These are phyloP conservation scores for Huntiella decipiens DNA, from an alignment of 2,329 filamentous ascomycete species.

Conservation along the genomic window DNA sequence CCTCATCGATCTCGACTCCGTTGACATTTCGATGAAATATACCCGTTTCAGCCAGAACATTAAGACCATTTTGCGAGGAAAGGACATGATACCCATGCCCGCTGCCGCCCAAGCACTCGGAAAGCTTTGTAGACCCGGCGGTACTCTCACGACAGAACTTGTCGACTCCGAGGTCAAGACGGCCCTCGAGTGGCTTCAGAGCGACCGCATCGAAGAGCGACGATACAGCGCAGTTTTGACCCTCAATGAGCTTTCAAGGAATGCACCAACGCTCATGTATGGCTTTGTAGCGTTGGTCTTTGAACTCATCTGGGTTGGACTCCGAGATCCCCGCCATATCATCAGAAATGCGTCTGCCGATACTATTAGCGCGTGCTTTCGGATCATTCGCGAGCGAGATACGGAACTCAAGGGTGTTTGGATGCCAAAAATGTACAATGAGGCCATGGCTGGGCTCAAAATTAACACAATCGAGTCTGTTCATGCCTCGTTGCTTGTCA, in stretches of 20 bases:
- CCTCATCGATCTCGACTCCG: conserved; percentile 88
- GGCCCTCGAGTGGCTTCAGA: conserved; percentile 89
- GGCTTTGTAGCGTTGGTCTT: conserved; percentile 89
- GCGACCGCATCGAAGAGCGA: conserved; percentile 80
- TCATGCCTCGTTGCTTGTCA: conserved; percentile 81
- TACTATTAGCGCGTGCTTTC: conserved; percentile 84
- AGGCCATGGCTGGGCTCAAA: conserved; percentile 62
- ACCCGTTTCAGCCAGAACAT: conserved; percentile 86
- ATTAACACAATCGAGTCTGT: conserved; percentile 69
- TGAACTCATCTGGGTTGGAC: conserved; percentile 86
- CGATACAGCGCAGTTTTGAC: conserved; percentile 86
- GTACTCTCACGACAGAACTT: conserved; percentile 81
- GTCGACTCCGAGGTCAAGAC: conserved; percentile 96
- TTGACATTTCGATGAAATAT: conserved; percentile 83
- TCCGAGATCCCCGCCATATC: conserved; percentile 74
- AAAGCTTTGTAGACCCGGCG: conserved; percentile 77
- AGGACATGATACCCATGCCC: conserved; percentile 79
- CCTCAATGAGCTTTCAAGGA: conserved; percentile 73
- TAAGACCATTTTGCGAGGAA: conserved; percentile 70
- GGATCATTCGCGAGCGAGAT: conserved; percentile 87
- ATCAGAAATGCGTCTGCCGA: conserved; percentile 86
- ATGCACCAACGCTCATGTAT: conserved; percentile 89
- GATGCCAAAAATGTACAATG: conserved; percentile 81
- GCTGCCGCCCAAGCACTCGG: conserved; percentile 77
- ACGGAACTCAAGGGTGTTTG: conserved; percentile 68